Conservation (phyloP, 371 early-diverging fungal genomes). For the Dinochytrium kinnereticum region DNA sequence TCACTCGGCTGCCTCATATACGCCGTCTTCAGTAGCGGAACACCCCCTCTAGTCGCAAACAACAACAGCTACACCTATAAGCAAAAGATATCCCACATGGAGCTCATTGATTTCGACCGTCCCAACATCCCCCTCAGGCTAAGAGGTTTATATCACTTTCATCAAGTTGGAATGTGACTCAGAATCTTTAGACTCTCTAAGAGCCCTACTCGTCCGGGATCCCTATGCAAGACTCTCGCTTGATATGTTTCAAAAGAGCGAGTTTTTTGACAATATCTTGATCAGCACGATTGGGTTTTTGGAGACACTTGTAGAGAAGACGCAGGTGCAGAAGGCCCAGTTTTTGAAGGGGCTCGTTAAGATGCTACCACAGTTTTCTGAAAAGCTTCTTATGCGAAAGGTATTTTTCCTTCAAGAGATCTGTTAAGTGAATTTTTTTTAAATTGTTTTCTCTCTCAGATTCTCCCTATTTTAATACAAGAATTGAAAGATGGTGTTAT, state of each 20-base stretch:
- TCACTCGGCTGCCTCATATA: constrained; percentile 82
- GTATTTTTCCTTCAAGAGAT: not conserved
- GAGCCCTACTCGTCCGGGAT: constrained; percentile 57
- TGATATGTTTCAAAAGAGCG: constrained; percentile 66
- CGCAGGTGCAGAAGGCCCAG: constrained; percentile 75
- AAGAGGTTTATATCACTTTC: not conserved
- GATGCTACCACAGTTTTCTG: constrained; percentile 75
- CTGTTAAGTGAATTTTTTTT: not conserved
- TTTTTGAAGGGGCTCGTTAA: constrained; percentile 79
- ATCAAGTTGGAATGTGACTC: not conserved
- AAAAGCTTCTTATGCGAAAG: constrained; percentile 57
- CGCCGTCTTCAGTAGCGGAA: constrained; percentile 75
- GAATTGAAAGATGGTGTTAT: constrained; percentile 72
- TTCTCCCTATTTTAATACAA: constrained; percentile 73
- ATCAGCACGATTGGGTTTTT: constrained; percentile 81
- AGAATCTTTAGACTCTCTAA: constrained; percentile 39
- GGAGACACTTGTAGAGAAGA: constrained; percentile 79
- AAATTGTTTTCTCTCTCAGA: constrained; percentile 46
- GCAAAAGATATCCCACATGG: constrained; percentile 60
- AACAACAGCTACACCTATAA: constrained; percentile 74
- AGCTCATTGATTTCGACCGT: constrained; percentile 30
- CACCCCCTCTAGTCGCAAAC: constrained; percentile 65
- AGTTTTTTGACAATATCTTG: constrained; percentile 79
- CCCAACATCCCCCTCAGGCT: constrained; percentile 17
- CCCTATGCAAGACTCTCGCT: constrained; percentile 68